A percentile compares a stretch with the other conserved stretches of the same genome.
Evolutionary conservation across 2,329 filamentous ascomycete genomes (phyloP).

Genomic region (Metarhizium sp.): DNA sequence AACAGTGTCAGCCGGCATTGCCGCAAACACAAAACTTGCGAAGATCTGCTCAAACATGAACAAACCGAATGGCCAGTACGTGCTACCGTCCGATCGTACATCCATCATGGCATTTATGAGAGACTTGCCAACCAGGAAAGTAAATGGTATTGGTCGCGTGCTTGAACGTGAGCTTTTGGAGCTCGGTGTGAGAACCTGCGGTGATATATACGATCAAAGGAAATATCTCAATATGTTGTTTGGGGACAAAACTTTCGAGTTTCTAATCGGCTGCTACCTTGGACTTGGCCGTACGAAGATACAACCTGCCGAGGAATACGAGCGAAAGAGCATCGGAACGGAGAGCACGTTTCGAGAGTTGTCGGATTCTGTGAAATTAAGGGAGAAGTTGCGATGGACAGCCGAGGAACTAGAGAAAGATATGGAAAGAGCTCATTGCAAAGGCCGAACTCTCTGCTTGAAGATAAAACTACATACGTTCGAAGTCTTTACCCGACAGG

Average conservation of each 20-base stretch:
- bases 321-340: conserved; percentile 88
- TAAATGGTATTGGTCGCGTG: conserved; percentile 91
- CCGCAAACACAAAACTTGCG: conserved; percentile 83
- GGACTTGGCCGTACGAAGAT: conserved; percentile 79
- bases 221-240: conserved; percentile 70
- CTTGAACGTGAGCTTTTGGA: conserved; percentile 85
- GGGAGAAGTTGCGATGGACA: conserved; percentile 68
- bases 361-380: conserved; percentile 55
- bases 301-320: conserved; percentile 79
- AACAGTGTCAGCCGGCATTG: conserved; percentile 90
- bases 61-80: conserved; percentile 90
- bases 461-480: conserved; percentile 95
- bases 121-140: conserved; percentile 74
- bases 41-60: conserved; percentile 96
- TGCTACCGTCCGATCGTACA: conserved; percentile 59
- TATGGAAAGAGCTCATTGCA: conserved; percentile 67
- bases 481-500: conserved; percentile 80
- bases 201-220: conserved; percentile 72
- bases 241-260: conserved; percentile 83
- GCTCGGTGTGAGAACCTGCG: conserved; percentile 79
- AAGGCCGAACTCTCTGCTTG: conserved; percentile 81
- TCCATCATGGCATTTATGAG: conserved; percentile 81
- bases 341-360: conserved; percentile 87
- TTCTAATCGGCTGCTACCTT: conserved; percentile 74
- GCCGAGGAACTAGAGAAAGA: conserved; percentile 85